These are phyloP conservation scores for Aureobasidium zeae DNA, from an alignment of 2,329 filamentous ascomycete genomes.

Conservation along the genomic window DNA sequence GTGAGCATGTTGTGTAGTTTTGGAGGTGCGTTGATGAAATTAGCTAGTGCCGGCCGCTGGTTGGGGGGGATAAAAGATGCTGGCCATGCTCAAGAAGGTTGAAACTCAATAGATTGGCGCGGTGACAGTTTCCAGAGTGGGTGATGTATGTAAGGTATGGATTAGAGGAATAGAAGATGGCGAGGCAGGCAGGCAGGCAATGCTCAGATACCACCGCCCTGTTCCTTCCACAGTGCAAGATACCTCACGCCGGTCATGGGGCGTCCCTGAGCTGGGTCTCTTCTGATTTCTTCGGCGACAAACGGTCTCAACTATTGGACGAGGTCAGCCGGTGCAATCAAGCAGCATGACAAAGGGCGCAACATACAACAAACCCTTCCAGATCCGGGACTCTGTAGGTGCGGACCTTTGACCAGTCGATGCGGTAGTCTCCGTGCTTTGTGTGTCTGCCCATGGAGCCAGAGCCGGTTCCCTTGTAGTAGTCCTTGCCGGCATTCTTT, in stretches of 20 bases:
- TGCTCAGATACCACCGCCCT: conserved; percentile 21
- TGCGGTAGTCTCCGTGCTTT: conserved; percentile 70
- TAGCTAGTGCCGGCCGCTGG: too few relatives aligned
- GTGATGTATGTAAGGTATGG: too few relatives aligned
- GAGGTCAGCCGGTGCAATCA: neutral
- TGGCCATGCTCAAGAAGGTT: too few relatives aligned
- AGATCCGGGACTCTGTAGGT: conserved; percentile 77
- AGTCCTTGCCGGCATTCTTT: conserved; percentile 86
- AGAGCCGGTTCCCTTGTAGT: conserved; percentile 91
- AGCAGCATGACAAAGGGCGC: neutral
- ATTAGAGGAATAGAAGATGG: too few relatives aligned
- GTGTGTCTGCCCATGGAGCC: conserved; percentile 82
- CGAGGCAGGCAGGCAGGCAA: too few relatives aligned
- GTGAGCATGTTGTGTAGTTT: too few relatives aligned
- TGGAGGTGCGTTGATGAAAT: too few relatives aligned
- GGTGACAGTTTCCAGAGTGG: too few relatives aligned
- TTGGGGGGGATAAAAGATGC: too few relatives aligned
- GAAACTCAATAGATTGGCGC: too few relatives aligned
- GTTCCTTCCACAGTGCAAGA: conserved; percentile 27
- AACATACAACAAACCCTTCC: conserved; percentile 58
- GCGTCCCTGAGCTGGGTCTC: too few relatives aligned
- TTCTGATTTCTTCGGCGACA: conserved; percentile 55
- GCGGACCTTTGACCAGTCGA: conserved; percentile 81
- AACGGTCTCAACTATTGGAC: conserved; percentile 60
- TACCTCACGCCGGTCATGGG: conserved; percentile 30